Evolutionary conservation across 2,329 filamentous ascomycete species (phyloP), one percentile per base, ranked within the genome.

Genomic region (Alternaria rosae): DNA sequence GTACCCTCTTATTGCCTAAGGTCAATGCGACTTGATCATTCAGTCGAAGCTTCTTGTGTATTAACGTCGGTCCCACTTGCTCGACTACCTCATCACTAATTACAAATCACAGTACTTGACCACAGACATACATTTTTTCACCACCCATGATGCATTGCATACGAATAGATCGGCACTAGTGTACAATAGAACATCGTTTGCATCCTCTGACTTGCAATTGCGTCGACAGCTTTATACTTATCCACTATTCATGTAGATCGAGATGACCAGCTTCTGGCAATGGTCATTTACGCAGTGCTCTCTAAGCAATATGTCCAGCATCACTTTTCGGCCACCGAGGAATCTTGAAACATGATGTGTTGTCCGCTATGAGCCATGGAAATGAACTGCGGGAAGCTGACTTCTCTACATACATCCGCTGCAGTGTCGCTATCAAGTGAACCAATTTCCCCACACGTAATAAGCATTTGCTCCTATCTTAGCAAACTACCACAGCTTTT

Each of bases 21-120:
- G 35, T 3, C n/a, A 38, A 38, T 3, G 15, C 15, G 35, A 38
- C 35, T 17, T 17, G 8, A 17, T 5, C n/a, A 17, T 38, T 38
- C 35, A 1, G 10, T 10, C 35, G 32, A 38, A 0, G 0, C 1
- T 38, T 0, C n/a, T 38, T 2, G 17, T 17, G n/a, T 17, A n/a
- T 38, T 2, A 38, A 17, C 15, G 15, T 38, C 15, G 35, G n/a
- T 1, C 35, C 17, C 35, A 38, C 35, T 38, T 1, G 15, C n/a
- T 38, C 15, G n/a, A 3, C 35, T 17, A 17, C 15, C 3, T 38
- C 32, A 8, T 38, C 32, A 38, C 32, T n/a, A 35, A 3, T 0
- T 35, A 35, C 32, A 3, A n/a, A 3, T 35, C 15, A 8, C 32
- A n/a, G 15, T n/a, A n/a, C 3, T n/a, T 3, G 3, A 35, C 13